Base-by-base conservation (phyloP, 805 yeast genomes). In the Candida vaughaniae region DNA sequence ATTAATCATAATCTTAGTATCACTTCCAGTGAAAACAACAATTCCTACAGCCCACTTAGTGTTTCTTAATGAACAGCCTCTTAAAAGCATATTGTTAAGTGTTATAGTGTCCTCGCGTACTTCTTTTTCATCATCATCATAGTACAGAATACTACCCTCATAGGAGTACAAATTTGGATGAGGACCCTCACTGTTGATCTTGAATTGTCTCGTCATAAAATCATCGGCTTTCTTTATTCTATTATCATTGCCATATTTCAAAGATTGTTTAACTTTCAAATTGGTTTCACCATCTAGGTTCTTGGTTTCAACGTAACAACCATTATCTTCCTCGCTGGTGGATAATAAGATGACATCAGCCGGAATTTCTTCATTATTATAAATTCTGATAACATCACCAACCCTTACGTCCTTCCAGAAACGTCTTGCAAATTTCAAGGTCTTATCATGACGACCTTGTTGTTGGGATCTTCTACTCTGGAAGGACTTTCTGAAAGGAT, bases 111-210 rank as follows among this genome's bases (percentile, higher is more conserved):
- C 93, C 56, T 78, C 73, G 25, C 38, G 36, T n/a, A 23, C 23
- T n/a, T 40, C 48, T 8, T 31, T 26, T 17, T 37, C 46, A 11
- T 36, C 38, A 7, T 35, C 33, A 19, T 31, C 34, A 20, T 29
- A 25, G 41, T 64, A 64, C 14, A 37, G 44, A 19, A 82, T 51
- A 48, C 80, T 82, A 46, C 93, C 95, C 55, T 83, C 85, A 51
- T 84, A 85, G 28, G 80, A 72, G 57, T 85, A 85, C 46, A 85
- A 64, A 53, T 83, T 84, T 1, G 89, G 75, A 57, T 85, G 88
- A 11, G 95, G 95, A 6, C 89, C 91, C 62, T 85, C 93, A 64
- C 85, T 76, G 47, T 85, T 87, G n/a, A 85, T 62, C 75, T 82
- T 76, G 48, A 83, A 83, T 45, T 69, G 71, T 35, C 77, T 62